Percentiles rank a stretch among this genome's conserved stretches.
Evolutionary conservation across 176 grass and related monocot genomes (phyloP).

Genomic region (Luzula sylvatica): DNA sequence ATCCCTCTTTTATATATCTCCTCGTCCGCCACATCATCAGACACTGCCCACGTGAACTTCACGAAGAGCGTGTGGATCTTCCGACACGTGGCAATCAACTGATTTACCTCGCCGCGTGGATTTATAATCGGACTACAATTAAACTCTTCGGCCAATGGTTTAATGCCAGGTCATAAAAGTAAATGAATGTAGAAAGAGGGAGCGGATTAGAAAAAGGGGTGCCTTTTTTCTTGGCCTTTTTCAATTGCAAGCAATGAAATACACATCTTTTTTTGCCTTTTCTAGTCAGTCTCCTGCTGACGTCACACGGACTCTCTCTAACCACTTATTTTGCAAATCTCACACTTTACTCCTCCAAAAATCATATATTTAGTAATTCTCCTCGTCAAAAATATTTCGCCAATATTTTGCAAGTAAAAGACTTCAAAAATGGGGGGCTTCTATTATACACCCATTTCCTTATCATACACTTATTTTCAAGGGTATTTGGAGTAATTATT

Average conservation of each 20-base stretch:
- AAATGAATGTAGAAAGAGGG: constrained; percentile 6
- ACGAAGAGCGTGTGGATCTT: not conserved
- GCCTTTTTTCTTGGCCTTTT: constrained; percentile 9
- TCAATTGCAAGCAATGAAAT: constrained; percentile 9
- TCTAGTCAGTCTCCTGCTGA: not conserved
- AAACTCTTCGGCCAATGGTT: not conserved
- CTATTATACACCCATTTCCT: no score
- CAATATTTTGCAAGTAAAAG: no score
- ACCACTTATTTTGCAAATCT: not conserved
- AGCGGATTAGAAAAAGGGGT: not conserved
- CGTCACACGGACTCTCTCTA: not conserved
- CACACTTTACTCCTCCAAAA: not conserved
- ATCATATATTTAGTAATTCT: no score
- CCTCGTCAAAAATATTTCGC: no score
- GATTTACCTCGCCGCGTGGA: not conserved
- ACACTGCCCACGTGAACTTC: not conserved
- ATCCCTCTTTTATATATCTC: not conserved
- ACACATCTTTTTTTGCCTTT: constrained; percentile 14
- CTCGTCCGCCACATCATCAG: not conserved
- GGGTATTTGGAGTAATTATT: no score
- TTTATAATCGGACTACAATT: no score
- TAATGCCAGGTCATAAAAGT: not conserved
- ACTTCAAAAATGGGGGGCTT: no score
- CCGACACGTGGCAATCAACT: not conserved
- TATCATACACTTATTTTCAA: no score